These are phyloP conservation scores for Eimeria sp. DNA, from an alignment of 169 alveolate species.

Conservation along the genomic window DNA sequence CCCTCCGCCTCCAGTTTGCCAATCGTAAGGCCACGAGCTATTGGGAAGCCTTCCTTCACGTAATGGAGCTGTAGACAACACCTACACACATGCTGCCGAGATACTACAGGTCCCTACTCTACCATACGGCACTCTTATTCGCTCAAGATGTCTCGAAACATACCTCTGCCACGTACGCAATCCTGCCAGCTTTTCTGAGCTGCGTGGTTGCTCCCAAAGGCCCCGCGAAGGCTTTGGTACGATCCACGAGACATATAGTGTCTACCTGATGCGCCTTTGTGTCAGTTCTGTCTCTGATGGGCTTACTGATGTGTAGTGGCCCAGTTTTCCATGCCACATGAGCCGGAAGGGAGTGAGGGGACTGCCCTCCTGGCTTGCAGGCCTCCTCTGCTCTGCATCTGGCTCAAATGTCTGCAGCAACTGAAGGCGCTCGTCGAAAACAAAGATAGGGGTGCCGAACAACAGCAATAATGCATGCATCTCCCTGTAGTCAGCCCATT, in stretches of 20 bases:
- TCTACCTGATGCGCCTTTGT: not conserved
- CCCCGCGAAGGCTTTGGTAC: not conserved
- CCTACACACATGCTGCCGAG: not conserved
- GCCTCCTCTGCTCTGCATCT: slow-evolving; percentile 55
- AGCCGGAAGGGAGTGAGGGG: slow-evolving; percentile 52
- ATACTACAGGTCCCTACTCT: not conserved
- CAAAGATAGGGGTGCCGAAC: slow-evolving; percentile 56
- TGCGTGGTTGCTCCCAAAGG: not conserved
- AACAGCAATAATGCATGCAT: slow-evolving; percentile 59
- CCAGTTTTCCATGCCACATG: slow-evolving; percentile 68
- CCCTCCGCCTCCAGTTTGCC: slow-evolving; percentile 75
- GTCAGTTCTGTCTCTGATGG: not conserved
- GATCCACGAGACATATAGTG: not conserved
- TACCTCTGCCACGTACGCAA: not conserved
- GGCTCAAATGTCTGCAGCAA: slow-evolving; percentile 69
- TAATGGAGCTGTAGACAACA: slow-evolving; percentile 40
- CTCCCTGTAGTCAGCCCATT: slow-evolving; percentile 76
- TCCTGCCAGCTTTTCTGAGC: not conserved
- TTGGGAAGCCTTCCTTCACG: slow-evolving; percentile 62
- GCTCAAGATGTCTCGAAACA: not conserved
- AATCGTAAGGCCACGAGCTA: slow-evolving; percentile 56
- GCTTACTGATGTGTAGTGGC: slow-evolving; percentile 67
- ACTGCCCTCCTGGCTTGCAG: slow-evolving; percentile 39
- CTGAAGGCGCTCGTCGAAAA: slow-evolving; percentile 64
- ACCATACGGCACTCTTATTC: not conserved